Evolutionary conservation across 176 grass and related monocot genomes (phyloP), one percentile per base, ranked within the genome.

Genomic region (Juncus effusus): DNA sequence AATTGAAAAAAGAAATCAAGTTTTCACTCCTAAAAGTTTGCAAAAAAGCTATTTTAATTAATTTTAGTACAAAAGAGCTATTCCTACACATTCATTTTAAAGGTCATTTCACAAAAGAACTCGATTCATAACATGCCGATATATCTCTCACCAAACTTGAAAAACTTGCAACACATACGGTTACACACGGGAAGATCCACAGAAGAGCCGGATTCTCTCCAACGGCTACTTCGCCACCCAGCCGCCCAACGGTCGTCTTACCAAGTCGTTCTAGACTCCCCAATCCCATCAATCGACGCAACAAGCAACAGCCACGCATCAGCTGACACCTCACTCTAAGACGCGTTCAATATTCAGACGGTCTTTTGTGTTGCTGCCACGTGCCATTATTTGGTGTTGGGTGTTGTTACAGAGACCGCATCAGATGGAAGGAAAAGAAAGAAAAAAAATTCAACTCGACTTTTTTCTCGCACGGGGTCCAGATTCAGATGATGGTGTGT

Each of bases 221-320:
- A 72, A 72, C 68, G 68, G 68, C 68, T 72, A 72, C 14, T 72
- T 36, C 68, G 12, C 10, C 16, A 40, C 13, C 56, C 53, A 4
- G 67, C 38, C 52, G 67, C 11, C 54, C 54, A 71, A 71, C 67
- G 67, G 67, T 71, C 67, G 58, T 61, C 58, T 61, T 9, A 36
- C 58, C 16, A 36, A 10, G 58, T 36, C 58, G 19, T 19, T 36
- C 36, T 36, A 61, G 5, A 36, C 36, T 64, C 7, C 2, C 4
- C 4, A 13, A 13, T 39, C 39, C 11, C 28, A 62, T 39, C 13
- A 13, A n/a, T 16, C 42, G 12, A 10, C 16, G 42, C 44, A 50
- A 50, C 38, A 57, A 64, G 28, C 42, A 49, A 7, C 45, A 67
- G 2, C 19, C 64, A 54, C 8, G 16, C 7, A 67, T 3, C 7